phyloP scores from a whole-genome alignment of 2,329 filamentous ascomycete genomes.

The Tolypocladium inflatum region DNA sequence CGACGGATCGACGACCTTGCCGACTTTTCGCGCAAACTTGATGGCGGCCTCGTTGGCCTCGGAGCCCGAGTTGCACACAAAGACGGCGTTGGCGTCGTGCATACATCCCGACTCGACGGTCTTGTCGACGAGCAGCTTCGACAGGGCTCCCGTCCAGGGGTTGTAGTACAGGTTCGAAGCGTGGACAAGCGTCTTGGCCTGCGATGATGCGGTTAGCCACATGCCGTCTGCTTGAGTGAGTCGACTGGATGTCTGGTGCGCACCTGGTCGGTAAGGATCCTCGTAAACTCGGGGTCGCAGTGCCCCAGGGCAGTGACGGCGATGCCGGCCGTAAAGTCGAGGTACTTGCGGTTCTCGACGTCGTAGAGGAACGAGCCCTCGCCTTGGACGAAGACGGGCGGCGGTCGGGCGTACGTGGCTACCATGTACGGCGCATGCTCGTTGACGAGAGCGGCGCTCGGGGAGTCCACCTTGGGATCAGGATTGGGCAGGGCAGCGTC shows the following conservation, averaged over 20 bases:
- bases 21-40: slow-evolving; percentile 91
- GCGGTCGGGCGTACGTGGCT: slow-evolving; percentile 83
- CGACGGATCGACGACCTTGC: slow-evolving; percentile 62
- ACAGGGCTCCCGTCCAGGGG: slow-evolving; percentile 85
- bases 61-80: slow-evolving; percentile 92
- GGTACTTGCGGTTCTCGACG: slow-evolving; percentile 76
- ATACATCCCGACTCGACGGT: slow-evolving; percentile 74
- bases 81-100: slow-evolving; percentile 69
- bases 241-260: slow-evolving; percentile 3
- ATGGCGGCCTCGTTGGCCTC: slow-evolving; percentile 97
- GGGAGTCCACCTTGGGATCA: slow-evolving; percentile 64
- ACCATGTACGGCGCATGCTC: slow-evolving; percentile 85
- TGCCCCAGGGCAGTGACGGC: slow-evolving; percentile 91
- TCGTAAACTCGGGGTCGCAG: slow-evolving; percentile 68
- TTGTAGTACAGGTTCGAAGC: slow-evolving; percentile 97
- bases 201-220: neutral
- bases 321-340: slow-evolving; percentile 94
- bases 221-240: neutral
- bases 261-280: slow-evolving; percentile 71
- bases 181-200: slow-evolving; percentile 72
- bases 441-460: slow-evolving; percentile 64
- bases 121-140: slow-evolving; percentile 72
- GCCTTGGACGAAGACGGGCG: slow-evolving; percentile 82
- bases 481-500: slow-evolving; percentile 46
- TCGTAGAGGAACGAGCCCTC: slow-evolving; percentile 86